phyloP scores from a whole-genome alignment of 2,329 filamentous ascomycete species.

The Ophioceras dolichostomum region DNA sequence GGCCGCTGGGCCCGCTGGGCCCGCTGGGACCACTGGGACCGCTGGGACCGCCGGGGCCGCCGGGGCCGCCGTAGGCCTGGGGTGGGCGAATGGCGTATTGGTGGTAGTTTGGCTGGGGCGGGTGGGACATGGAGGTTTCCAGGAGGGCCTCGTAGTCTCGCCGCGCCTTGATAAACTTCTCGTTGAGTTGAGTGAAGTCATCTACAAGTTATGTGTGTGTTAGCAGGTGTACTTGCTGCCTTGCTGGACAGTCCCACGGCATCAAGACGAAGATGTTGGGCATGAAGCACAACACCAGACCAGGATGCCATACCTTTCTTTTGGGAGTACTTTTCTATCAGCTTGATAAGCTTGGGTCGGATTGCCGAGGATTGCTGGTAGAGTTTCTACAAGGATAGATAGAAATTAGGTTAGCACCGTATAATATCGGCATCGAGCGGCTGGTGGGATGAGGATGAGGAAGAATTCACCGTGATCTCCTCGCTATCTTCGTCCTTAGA shows the following conservation, averaged over 20 bases:
- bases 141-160: slow-evolving; percentile 93
- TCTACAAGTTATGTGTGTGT: slow-evolving; percentile 38
- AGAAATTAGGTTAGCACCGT: slow-evolving; percentile 1
- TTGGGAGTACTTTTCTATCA: slow-evolving; percentile 98
- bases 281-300: no score
- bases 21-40: no score
- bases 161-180: slow-evolving; percentile 98
- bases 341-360: slow-evolving; percentile 88
- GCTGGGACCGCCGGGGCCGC: no score
- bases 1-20: no score
- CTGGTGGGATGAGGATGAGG: no score
- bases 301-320: slow-evolving; percentile 99
- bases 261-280: no score
- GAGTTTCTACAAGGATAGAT: slow-evolving; percentile 38
- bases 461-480: slow-evolving; percentile 71
- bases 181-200: slow-evolving; percentile 95
- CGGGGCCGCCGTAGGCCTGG: slow-evolving; percentile 30
- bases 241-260: no score
- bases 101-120: slow-evolving; percentile 68
- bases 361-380: slow-evolving; percentile 94
- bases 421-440: no score
- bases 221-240: slow-evolving; percentile 11
- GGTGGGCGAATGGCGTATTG: slow-evolving; percentile 46
- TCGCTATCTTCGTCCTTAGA: slow-evolving; percentile 86
- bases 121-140: slow-evolving; percentile 92